A percentile compares a stretch with the other conserved stretches of the same genome.
phyloP scores from a whole-genome alignment of 78 protist species.

The Polysphondylium violaceum region DNA sequence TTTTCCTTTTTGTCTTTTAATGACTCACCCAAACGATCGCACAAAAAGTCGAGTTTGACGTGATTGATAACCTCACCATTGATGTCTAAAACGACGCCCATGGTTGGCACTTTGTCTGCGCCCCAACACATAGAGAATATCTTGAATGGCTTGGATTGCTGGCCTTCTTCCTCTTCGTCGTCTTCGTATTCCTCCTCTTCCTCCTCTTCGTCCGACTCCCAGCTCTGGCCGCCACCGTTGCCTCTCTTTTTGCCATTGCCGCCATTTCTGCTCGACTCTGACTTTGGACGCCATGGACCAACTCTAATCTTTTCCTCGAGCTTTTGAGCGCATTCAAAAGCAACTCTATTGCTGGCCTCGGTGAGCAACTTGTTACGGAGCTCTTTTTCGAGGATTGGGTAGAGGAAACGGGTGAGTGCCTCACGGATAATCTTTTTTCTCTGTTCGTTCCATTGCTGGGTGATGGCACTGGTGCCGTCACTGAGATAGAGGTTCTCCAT shows the following conservation, averaged over 20 bases:
- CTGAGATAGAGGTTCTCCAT: constrained; percentile 43
- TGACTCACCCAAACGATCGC: constrained; percentile 56
- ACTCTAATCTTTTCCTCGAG: constrained; percentile 60
- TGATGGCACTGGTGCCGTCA: constrained; percentile 37
- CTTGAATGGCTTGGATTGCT: constrained; percentile 11
- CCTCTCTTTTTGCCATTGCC: not conserved
- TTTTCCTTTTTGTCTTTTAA: constrained; percentile 37
- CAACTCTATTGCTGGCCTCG: constrained; percentile 54
- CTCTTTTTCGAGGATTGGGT: constrained; percentile 79
- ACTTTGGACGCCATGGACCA: constrained; percentile 56
- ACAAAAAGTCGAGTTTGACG: constrained; percentile 48
- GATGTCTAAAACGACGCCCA: constrained; percentile 55
- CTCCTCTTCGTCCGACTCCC: constrained; percentile 17
- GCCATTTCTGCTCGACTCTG: not conserved
- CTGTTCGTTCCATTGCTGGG: constrained; percentile 80
- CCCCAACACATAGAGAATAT: constrained; percentile 49
- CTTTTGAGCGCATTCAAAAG: constrained; percentile 60
- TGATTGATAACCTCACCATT: constrained; percentile 48
- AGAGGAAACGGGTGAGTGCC: constrained; percentile 38
- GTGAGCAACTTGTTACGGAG: constrained; percentile 53
- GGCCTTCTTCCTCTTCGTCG: not conserved
- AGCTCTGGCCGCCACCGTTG: not conserved
- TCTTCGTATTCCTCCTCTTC: constrained; percentile 36
- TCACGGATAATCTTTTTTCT: constrained; percentile 52
- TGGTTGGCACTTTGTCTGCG: constrained; percentile 33